Evolutionary conservation across 2,329 filamentous ascomycete genomes (phyloP).

Genomic region (Pleomassaria siparia): DNA sequence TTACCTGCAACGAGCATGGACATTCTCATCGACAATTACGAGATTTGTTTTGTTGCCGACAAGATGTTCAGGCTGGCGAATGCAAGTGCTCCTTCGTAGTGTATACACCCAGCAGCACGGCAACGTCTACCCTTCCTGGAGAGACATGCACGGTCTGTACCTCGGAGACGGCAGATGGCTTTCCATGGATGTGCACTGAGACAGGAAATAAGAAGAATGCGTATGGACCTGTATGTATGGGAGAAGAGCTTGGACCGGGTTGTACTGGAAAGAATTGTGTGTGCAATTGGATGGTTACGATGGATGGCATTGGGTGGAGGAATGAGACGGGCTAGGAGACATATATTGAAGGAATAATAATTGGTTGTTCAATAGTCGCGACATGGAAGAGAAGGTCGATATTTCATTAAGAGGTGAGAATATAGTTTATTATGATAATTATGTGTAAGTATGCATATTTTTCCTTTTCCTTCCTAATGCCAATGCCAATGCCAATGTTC

Average conservation of each 20-base stretch:
- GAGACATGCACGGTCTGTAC: slow-evolving; percentile 11
- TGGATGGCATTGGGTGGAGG: neutral
- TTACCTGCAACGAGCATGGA: too few relatives aligned
- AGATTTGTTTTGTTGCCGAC: neutral
- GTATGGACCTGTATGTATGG: slow-evolving; percentile 11
- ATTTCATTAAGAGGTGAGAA: too few relatives aligned
- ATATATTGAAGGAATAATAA: neutral
- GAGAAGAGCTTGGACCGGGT: neutral
- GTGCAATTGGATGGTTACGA: slow-evolving; percentile 4
- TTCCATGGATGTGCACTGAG: slow-evolving; percentile 8
- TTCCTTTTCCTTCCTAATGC: neutral
- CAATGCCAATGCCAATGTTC: neutral
- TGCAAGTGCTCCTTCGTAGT: slow-evolving; percentile 8
- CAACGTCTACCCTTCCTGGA: slow-evolving; percentile 4
- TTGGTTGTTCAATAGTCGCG: too few relatives aligned
- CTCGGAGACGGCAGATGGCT: neutral
- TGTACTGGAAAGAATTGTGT: slow-evolving; percentile 10
- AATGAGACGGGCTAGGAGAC: neutral
- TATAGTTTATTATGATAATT: too few relatives aligned
- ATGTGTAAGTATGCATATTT: too few relatives aligned
- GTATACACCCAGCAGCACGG: neutral
- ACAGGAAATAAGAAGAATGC: slow-evolving; percentile 10
- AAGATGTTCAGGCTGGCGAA: slow-evolving; percentile 9
- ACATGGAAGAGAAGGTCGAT: too few relatives aligned
- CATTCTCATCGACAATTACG: too few relatives aligned